A percentile compares a stretch with the other conserved stretches of the same genome.
Conservation (phyloP, 352 stramenopile genomes). For the Globisporangium paroecandrum region DNA sequence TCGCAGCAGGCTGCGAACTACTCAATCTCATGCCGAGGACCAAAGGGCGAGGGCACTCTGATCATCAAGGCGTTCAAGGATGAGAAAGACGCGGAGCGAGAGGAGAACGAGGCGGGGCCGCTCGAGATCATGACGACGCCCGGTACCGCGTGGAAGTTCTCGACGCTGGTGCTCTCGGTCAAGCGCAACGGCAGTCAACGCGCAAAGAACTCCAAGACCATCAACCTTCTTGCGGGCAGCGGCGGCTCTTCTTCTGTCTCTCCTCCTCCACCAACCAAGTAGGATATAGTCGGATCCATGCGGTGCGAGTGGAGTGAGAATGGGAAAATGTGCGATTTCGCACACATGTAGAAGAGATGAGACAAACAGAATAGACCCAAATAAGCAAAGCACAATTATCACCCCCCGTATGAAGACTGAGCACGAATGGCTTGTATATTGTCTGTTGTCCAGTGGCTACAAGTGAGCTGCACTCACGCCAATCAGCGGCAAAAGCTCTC, state of each 20-base stretch:
- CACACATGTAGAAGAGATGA: not conserved
- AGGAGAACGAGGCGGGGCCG: slow-evolving; percentile 2
- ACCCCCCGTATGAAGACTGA: not conserved
- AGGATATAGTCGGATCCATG: not conserved
- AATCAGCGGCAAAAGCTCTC: not conserved
- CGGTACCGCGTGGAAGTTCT: slow-evolving; percentile 74
- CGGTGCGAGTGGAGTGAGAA: not conserved
- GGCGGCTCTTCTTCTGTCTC: not conserved
- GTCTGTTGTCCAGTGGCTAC: not conserved
- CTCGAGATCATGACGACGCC: slow-evolving; percentile 48
- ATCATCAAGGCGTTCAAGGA: slow-evolving; percentile 78
- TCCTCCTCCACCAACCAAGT: not conserved
- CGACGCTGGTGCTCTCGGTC: slow-evolving; percentile 60
- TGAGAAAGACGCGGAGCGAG: slow-evolving; percentile 20
- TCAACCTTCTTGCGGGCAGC: slow-evolving; percentile 40
- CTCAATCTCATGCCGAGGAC: slow-evolving; percentile 57
- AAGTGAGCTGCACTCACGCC: slow-evolving; percentile 17
- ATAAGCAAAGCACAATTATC: not conserved
- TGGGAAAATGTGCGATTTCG: not conserved
- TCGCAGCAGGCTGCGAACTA: slow-evolving; percentile 63
- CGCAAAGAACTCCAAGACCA: slow-evolving; percentile 60
- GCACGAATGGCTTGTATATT: not conserved
- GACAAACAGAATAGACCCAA: slow-evolving; percentile 13
- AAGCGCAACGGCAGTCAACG: slow-evolving; percentile 54
- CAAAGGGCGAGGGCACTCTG: slow-evolving; percentile 64